These are phyloP conservation scores for Penicillium janthinellum DNA, from an alignment of 2,329 filamentous ascomycete genomes.

Conservation along the genomic window DNA sequence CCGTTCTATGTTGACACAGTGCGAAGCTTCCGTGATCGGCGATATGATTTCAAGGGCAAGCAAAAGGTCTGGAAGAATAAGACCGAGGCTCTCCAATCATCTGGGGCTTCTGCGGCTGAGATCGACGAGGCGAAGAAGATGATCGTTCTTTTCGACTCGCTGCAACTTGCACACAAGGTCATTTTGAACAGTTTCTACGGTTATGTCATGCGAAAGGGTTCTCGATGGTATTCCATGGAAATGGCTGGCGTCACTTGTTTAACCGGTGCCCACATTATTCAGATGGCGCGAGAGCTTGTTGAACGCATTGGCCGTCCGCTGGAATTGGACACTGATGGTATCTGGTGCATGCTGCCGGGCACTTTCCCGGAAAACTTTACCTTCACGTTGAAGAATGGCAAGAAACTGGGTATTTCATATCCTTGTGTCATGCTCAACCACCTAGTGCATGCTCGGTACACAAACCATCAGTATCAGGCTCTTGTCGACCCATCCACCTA, in stretches of 20 bases:
- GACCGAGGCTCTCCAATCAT: slow-evolving; percentile 79
- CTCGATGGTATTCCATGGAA: slow-evolving; percentile 98
- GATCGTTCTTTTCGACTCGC: slow-evolving; percentile 92
- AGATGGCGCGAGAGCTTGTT: slow-evolving; percentile 89
- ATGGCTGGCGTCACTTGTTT: slow-evolving; percentile 99
- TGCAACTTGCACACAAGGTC: slow-evolving; percentile 97
- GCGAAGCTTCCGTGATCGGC: slow-evolving; percentile 90
- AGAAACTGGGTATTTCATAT: slow-evolving; percentile 95
- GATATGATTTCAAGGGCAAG: slow-evolving; percentile 98
- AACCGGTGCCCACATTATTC: slow-evolving; percentile 94
- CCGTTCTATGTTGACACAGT: slow-evolving; percentile 98
- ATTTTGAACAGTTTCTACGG: slow-evolving; percentile 99
- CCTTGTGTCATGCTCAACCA: slow-evolving; percentile 99
- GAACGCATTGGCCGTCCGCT: slow-evolving; percentile 90
- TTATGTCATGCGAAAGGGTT: slow-evolving; percentile 99
- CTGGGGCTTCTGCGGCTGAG: slow-evolving; percentile 73
- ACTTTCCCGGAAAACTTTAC: slow-evolving; percentile 96
- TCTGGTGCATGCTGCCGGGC: slow-evolving; percentile 98
- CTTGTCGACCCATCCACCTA: slow-evolving; percentile 76
- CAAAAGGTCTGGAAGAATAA: slow-evolving; percentile 99
- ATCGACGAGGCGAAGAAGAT: slow-evolving; percentile 98
- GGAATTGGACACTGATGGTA: slow-evolving; percentile 96
- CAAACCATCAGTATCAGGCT: slow-evolving; percentile 96
- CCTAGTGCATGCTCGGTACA: slow-evolving; percentile 89
- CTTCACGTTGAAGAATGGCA: slow-evolving; percentile 92